phyloP scores from a whole-genome alignment of 2,329 filamentous ascomycete species.

The Malbranchea zuffiana region DNA sequence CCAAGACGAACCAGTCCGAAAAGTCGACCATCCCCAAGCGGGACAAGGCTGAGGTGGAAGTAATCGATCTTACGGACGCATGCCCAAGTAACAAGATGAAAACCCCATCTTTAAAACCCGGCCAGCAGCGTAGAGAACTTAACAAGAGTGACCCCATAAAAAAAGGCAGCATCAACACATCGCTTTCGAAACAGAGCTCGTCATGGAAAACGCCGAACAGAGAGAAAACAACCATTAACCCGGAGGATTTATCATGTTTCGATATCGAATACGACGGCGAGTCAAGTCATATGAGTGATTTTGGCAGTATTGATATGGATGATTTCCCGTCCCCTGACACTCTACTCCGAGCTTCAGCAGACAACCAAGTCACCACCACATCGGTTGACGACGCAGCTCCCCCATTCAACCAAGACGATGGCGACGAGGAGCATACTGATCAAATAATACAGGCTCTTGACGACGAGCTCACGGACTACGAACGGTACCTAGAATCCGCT shows the following conservation, averaged over 20 bases:
- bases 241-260: no score
- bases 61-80: conserved; percentile 16
- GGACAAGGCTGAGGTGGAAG: conserved; percentile 14
- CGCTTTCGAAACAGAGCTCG: no score
- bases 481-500: conserved; percentile 4
- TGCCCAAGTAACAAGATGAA: no score
- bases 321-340: background rate
- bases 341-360: background rate
- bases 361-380: background rate
- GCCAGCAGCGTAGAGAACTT: no score
- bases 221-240: no score
- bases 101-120: no score
- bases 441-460: background rate
- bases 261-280: background rate
- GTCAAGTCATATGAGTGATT: background rate
- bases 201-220: no score
- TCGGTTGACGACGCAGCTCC: background rate
- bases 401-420: background rate
- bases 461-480: conserved; percentile 7
- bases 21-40: conserved; percentile 16
- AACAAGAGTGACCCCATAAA: no score
- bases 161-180: no score
- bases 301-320: conserved; percentile 5
- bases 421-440: conserved; percentile 5
- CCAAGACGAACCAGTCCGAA: conserved; percentile 20